Conservation (phyloP, 768 basidiomycete genomes). For the Lentinus brumalis region DNA sequence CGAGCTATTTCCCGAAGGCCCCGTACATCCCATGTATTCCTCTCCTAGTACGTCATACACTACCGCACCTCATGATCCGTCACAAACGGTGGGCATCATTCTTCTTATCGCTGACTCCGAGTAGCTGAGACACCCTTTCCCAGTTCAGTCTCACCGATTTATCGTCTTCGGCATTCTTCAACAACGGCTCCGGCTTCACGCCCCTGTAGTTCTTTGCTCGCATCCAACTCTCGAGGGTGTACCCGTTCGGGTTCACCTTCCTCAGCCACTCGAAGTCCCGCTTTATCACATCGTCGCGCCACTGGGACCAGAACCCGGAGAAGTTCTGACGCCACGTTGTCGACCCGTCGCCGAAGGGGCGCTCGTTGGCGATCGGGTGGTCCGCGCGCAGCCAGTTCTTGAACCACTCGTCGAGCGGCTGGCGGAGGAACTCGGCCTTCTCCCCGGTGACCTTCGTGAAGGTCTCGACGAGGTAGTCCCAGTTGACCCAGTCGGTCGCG, state of each 20-base stretch:
- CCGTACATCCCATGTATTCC: no score
- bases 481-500: constrained; percentile 28
- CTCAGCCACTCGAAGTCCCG: constrained; percentile 47
- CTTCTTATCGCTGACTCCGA: neutral
- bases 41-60: no score
- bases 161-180: constrained; percentile 11
- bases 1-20: no score
- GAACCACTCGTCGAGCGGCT: constrained; percentile 13
- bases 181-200: neutral
- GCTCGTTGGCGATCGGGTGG: constrained; percentile 4
- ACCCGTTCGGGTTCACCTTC: constrained; percentile 37
- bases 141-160: neutral
- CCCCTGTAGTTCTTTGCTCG: constrained; percentile 21
- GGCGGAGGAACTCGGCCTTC: constrained; percentile 4
- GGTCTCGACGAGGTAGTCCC: constrained; percentile 28
- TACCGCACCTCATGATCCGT: no score
- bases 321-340: constrained; percentile 38
- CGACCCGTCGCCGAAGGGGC: neutral
- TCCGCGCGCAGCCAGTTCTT: neutral
- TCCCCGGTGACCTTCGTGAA: constrained; percentile 13
- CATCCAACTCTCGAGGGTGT: constrained; percentile 46
- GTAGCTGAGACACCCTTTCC: neutral
- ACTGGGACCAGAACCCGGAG: constrained; percentile 31
- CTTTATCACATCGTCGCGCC: constrained; percentile 35
- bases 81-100: no score